Evolutionary conservation across 2,329 filamentous ascomycete genomes (phyloP), one percentile per base, ranked within the genome.

Genomic region (Incumbomyces delicatus): DNA sequence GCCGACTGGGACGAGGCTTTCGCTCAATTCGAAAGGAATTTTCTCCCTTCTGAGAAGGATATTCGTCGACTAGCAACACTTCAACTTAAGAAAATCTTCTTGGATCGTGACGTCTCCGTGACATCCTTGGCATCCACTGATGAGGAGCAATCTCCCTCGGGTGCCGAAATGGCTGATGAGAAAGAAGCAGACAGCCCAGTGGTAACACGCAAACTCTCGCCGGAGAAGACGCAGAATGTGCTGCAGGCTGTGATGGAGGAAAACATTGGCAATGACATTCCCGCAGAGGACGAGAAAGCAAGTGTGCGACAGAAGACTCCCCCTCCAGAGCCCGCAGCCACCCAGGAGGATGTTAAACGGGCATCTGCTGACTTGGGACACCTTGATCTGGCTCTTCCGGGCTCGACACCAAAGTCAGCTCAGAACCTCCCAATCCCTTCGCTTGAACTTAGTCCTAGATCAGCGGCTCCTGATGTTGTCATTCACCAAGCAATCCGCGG

Each of bases 1-100:
- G 81, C 88, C 16, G 87, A 89, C 53, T 98, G 92, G 92, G 94
- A 98, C 60, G 80, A 83, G 18, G 80, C 80, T 0, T 98, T 98
- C 67, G 75, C 80, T 47, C 85, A 92, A 46, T 96, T 98, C 50
- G 94, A 98, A 62, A 79, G 81, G 36, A 85, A 94, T 57, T 98
- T 90, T 66, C 83, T 98, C 58, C 90, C 85, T 0, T 82, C 90
- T 0, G 94, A 98, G 63, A 96, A 94, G 60, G 92, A 98, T 67
- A 94, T 98, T 59, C 79, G 88, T 52, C 81, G 92, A 58, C 71
- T 98, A 50, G 94, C 92, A 11, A 87, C 90, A 49, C 75, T 95
- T 51, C 94, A 98, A 61, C 72, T 98, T 48, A 90, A 86, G 62
- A 95, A 94, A 63, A 86, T 98, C 63, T 98, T 98, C 61, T 79